Base-by-base conservation (phyloP, 1,284 basidiomycete species). In the Megacollybia platyphylla region DNA sequence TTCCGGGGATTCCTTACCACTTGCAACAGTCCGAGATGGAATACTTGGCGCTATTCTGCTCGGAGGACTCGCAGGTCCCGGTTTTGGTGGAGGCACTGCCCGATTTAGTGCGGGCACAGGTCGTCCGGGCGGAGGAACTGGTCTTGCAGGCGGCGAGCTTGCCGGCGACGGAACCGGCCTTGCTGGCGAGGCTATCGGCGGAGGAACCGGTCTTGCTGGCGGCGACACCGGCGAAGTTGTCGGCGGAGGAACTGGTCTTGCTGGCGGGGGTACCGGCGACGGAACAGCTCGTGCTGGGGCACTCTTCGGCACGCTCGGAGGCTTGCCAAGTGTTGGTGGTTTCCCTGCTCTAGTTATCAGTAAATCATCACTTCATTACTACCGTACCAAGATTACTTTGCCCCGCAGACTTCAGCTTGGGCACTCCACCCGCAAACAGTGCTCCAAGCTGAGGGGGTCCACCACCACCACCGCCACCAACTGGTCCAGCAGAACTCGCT, bases 381-480 rank as follows among this genome's bases (percentile, higher is more conserved):
- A 15, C 40, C 71, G 51, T 53, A 83, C 82, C 70, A 48, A 66
- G 54, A 57, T 65, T 73, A 44, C 53, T 67, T 46, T 75, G 70
- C 13, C 79, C 84, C 15, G 82, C 72, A 42, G 86, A 78, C 64
- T 84, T 92, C 52, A 94, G 58, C 55, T 87, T 90, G 1, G 91
- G 91, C 68, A 94, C 82, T 1, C 91, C 90, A 17, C 87, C 88
- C 32, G 90, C 88, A 55, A 94, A 93, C 4, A 94, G 59, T 3
- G 79, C 83, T 24, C 79, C 91, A 9, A 93, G 65, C 56, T 91
- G 88, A 29, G 87, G 86, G 27, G 81, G 75, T 3, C 79, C 81
- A 8, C 64, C 69, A 29, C 64, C 69, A 29, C 63, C 62, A 8
- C 64, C 69, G 28, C 15, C 15, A 15, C 63, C 62, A 24, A 24